phyloP scores from a whole-genome alignment of 306 rosid species.

The Cicer chorassanicum region DNA sequence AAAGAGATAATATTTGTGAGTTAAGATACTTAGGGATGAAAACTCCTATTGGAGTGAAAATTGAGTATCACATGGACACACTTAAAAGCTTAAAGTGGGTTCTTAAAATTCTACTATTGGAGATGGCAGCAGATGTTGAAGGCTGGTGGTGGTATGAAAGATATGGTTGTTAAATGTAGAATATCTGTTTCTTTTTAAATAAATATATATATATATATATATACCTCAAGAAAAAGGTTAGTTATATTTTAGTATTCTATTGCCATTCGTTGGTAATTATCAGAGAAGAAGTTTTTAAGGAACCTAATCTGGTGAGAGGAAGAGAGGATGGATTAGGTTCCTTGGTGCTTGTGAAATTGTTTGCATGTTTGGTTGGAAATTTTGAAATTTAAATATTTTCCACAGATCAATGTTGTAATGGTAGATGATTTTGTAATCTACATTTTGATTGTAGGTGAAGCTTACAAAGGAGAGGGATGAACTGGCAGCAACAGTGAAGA shows the following conservation, averaged over 20 bases:
- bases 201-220: no score
- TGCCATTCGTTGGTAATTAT: neutral
- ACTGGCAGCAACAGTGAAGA: slow-evolving; percentile 67
- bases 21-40: no score
- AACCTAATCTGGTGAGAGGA: slow-evolving; percentile 5
- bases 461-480: slow-evolving; percentile 80
- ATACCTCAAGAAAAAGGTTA: neutral
- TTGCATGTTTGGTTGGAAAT: neutral
- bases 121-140: neutral
- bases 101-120: no score
- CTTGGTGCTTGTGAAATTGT: neutral
- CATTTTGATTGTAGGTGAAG: slow-evolving; percentile 55
- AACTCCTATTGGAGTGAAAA: no score
- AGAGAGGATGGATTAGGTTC: slow-evolving; percentile 12
- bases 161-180: slow-evolving; percentile 2
- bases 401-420: neutral
- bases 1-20: no score
- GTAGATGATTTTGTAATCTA: slow-evolving; percentile 19
- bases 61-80: no score
- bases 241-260: neutral
- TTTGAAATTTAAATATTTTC: neutral
- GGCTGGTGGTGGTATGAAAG: neutral
- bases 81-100: neutral
- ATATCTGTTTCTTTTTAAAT: neutral
- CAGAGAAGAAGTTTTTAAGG: neutral